Evolutionary conservation across 768 basidiomycete species (phyloP).

Genomic region (Xerocomellus chrysenteron): DNA sequence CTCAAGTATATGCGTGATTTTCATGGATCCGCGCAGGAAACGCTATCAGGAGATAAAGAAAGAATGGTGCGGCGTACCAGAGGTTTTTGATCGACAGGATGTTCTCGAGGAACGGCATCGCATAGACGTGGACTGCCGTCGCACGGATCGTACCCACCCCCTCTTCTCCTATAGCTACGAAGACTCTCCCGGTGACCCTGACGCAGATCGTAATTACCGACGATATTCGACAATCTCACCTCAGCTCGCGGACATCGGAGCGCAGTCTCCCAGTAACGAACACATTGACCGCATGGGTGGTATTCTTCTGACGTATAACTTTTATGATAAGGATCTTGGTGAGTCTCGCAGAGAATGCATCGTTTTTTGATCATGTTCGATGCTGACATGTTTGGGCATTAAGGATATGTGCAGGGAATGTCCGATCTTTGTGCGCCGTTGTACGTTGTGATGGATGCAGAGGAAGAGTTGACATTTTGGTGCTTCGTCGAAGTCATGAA

Average conservation of each 20-base stretch:
- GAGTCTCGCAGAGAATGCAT: conserved; percentile 26
- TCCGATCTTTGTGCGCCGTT: conserved; percentile 92
- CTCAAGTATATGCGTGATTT: background rate
- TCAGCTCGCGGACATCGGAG: conserved; percentile 68
- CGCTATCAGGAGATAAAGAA: conserved; percentile 70
- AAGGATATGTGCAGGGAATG: conserved; percentile 99
- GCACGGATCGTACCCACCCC: conserved; percentile 93
- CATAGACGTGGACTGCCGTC: conserved; percentile 94
- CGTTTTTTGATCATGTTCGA: background rate
- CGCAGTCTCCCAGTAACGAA: conserved; percentile 86
- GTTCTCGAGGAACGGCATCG: conserved; percentile 89
- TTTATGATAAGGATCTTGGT: conserved; percentile 88
- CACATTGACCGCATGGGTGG: conserved; percentile 87
- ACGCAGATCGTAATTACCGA: conserved; percentile 50
- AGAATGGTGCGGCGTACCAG: conserved; percentile 82
- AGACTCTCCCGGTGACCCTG: conserved; percentile 42
- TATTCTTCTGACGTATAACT: conserved; percentile 88
- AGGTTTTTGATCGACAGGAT: conserved; percentile 77
- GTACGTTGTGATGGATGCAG: conserved; percentile 86
- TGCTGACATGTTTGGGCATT: conserved; percentile 18
- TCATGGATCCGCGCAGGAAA: conserved; percentile 42
- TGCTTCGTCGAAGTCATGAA: conserved; percentile 95
- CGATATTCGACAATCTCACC: conserved; percentile 76
- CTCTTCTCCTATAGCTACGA: conserved; percentile 62
- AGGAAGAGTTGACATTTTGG: conserved; percentile 94